Base-by-base conservation (phyloP, 371 early-diverging fungal species). In the Apophysomyces trapeziformis region DNA sequence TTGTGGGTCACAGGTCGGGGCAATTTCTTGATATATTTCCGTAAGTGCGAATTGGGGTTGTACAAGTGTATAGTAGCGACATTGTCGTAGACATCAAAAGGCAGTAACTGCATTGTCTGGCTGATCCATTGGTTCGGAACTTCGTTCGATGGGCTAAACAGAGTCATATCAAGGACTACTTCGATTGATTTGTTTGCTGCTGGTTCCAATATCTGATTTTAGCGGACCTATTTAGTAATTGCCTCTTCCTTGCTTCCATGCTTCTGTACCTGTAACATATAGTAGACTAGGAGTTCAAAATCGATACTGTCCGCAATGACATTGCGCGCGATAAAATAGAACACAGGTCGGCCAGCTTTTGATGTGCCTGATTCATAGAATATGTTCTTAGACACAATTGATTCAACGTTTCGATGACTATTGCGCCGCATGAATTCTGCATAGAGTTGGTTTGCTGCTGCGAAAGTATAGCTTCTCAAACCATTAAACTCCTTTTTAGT, bases 291-390 rank as follows among this genome's bases (percentile, higher is more conserved):
- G 7, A 92, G 69, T 16, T 95, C 94, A 74, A 93, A 89, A 75
- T 95, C 95, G 45, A 90, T 80, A 26, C 82, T 84, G 11, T 92
- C 90, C 37, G 87, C 75, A 54, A 85, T 79, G 36, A 96, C 70
- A 26, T 92, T 78, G 36, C 94, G 86, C 26, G 88, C 76, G 58
- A 96, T 90, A 72, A 91, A 85, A 75, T 95, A 96, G 58, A 94
- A 77, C 1, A 96, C 92, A 4, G 91, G 92, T 38, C 90, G 77
- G 5, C 87, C 81, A 44, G 87, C 92, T 67, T 89, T 91, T 16
- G 93, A 92, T 7, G 82, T 60, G 11, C 93, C 93, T 4, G 89
- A 92, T 59, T 91, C 91, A 65, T 92, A 96, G 65, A 93, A 82
- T 13, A 91, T 80, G 44, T 85, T 79, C 68, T 85, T 86, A 43